Conservation (phyloP, 345 rosid species). For the Sonneratia alba region DNA sequence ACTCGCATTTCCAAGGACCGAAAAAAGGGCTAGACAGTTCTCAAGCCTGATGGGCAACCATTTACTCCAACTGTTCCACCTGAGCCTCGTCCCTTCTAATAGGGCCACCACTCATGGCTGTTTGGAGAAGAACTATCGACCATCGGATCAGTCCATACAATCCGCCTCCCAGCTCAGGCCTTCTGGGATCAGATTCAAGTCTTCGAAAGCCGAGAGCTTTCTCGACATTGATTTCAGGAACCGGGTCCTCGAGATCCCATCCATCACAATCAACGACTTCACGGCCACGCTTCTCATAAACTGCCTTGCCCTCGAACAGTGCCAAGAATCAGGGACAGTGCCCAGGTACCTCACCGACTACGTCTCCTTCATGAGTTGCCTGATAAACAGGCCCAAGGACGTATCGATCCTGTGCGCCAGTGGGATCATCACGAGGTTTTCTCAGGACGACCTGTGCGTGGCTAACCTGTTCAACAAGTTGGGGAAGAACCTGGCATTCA, state of each 20-base stretch:
- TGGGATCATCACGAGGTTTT: slow-evolving; percentile 12
- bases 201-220: neutral
- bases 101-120: neutral
- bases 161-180: slow-evolving; percentile 9
- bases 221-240: slow-evolving; percentile 11
- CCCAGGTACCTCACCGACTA: slow-evolving; percentile 8
- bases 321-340: neutral
- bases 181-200: slow-evolving; percentile 9
- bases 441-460: slow-evolving; percentile 4
- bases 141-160: slow-evolving; percentile 9
- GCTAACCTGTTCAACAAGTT: slow-evolving; percentile 10
- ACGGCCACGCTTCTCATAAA: slow-evolving; percentile 7
- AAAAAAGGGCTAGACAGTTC: neutral
- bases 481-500: neutral
- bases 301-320: slow-evolving; percentile 12
- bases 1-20: slow-evolving; percentile 6
- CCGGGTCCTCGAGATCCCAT: slow-evolving; percentile 7
- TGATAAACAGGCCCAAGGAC: slow-evolving; percentile 10
- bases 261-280: slow-evolving; percentile 11
- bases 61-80: slow-evolving; percentile 13
- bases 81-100: slow-evolving; percentile 4
- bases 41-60: neutral
- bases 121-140: neutral
- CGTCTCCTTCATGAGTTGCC: slow-evolving; percentile 10
- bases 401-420: slow-evolving; percentile 8